Base-by-base conservation (phyloP, 352 stramenopile genomes). In the Globisporangium barbulae region DNA sequence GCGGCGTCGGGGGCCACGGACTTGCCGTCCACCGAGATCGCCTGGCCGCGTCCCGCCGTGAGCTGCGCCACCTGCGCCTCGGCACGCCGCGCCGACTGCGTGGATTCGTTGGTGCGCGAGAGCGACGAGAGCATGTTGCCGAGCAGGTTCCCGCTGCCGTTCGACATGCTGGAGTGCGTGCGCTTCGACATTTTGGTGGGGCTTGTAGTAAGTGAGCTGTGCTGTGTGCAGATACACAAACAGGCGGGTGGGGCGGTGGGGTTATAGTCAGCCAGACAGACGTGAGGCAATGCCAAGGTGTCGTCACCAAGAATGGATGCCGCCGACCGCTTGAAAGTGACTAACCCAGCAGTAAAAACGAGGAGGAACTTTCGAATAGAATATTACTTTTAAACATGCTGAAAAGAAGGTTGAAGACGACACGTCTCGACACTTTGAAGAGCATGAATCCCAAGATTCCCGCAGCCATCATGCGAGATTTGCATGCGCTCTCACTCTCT, bases 61-160 rank as follows among this genome's bases (percentile, higher is more conserved):
- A 93, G 73, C 65, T 89, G 83, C 31, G 82, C 80, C 21, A 88
- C 75, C 61, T 90, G 81, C 53, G 79, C 83, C 64, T 93, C 84
- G n/a, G 84, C 84, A 45, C 83, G 86, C 47, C 80, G 82, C 44
- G 84, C 84, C 44, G 82, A 90, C 53, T 88, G 69, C 61, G 84
- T 70, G 48, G 82, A 91, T 71, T 90, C 83, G 57, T 89, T 93
- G 28, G 84, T 93, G 48, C 78, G 77, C 37, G 80, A 89, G 54
- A 93, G 74, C 25, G 84, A 91, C 56, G 67, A 88, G 31, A 92
- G 75, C 76, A 85, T 92, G 64, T 77, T 89, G 67, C 78, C 74
- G 30, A 92, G 79, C 35, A 80, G 54, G 22, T 54, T 70, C 28
- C 68, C 70, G 42, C 66, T 66, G 42, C 64, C 61, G 44, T 63